A percentile compares a stretch with the other conserved stretches of the same genome.
phyloP scores from a whole-genome alignment of 208 protist species.

The Trypanosoma avium region DNA sequence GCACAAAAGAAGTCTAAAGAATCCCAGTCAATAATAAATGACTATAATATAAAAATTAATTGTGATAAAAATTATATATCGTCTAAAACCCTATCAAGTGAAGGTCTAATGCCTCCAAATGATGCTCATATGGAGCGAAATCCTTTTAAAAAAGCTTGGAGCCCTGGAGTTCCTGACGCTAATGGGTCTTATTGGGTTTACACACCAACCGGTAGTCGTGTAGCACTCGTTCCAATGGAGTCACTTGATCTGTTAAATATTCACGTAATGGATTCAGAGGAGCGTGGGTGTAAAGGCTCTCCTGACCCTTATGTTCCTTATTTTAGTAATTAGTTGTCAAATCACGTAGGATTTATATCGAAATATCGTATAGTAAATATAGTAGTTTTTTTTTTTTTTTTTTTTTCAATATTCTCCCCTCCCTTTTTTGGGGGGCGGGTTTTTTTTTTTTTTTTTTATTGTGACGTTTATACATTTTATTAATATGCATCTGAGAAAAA shows the following conservation, averaged over 20 bases:
- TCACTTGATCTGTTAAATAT: neutral
- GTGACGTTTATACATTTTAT: too few relatives aligned
- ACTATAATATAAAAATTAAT: neutral
- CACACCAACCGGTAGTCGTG: constrained; percentile 12
- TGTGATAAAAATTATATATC: neutral
- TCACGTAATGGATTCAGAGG: constrained; percentile 8
- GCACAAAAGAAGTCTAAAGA: neutral
- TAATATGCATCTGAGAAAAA: too few relatives aligned
- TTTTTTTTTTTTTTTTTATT: too few relatives aligned
- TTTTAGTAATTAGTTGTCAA: constrained; percentile 1
- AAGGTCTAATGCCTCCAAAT: neutral
- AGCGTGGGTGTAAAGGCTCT: neutral
- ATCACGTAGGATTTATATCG: neutral
- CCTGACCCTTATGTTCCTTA: constrained; percentile 6
- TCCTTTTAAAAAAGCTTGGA: constrained; percentile 15
- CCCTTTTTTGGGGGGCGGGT: too few relatives aligned
- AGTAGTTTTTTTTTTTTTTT: neutral
- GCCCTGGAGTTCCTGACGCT: constrained; percentile 5
- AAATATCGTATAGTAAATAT: constrained; percentile 9
- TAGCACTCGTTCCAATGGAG: constrained; percentile 14
- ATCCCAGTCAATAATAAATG: neutral
- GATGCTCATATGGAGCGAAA: constrained; percentile 5
- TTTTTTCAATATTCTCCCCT: neutral
- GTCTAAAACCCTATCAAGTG: neutral
- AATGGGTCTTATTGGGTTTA: constrained; percentile 19